Conservation (phyloP, 1,284 basidiomycete genomes). For the Moesziomyces parantarcticus region DNA sequence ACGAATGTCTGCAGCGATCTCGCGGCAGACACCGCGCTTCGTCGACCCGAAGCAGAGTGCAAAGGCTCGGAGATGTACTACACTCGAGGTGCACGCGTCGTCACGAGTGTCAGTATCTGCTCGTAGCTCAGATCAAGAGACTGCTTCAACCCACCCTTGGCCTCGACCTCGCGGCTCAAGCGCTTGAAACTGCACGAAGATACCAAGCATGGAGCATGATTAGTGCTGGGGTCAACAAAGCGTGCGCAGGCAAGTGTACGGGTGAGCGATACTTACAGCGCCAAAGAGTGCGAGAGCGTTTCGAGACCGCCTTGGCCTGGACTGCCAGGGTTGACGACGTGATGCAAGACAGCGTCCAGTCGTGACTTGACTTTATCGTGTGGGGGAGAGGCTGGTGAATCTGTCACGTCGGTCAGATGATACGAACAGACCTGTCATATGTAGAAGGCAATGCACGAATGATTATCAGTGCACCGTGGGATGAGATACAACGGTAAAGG, state of each 20-base stretch:
- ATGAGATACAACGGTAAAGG: not conserved
- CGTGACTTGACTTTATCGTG: too few relatives aligned
- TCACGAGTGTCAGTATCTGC: not conserved
- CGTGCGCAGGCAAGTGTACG: not conserved
- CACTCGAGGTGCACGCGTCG: not conserved
- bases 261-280: conserved; percentile 12
- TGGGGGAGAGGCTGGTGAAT: not conserved
- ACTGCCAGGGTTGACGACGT: conserved; percentile 5
- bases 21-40: not conserved
- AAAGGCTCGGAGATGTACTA: conserved; percentile 19
- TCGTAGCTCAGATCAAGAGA: too few relatives aligned
- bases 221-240: not conserved
- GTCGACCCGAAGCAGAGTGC: conserved; percentile 9
- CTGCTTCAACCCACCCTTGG: conserved; percentile 3
- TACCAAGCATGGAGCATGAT: not conserved
- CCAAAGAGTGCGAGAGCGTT: conserved; percentile 4
- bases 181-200: conserved; percentile 13
- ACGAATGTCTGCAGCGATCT: not conserved
- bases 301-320: not conserved
- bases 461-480: not conserved
- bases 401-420: not conserved
- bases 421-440: conserved; percentile 24
- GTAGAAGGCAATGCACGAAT: not conserved
- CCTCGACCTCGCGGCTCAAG: conserved; percentile 10
- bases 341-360: conserved; percentile 7